Conservation (phyloP, 1,139 yeast genomes). For the Pichia terricola region DNA sequence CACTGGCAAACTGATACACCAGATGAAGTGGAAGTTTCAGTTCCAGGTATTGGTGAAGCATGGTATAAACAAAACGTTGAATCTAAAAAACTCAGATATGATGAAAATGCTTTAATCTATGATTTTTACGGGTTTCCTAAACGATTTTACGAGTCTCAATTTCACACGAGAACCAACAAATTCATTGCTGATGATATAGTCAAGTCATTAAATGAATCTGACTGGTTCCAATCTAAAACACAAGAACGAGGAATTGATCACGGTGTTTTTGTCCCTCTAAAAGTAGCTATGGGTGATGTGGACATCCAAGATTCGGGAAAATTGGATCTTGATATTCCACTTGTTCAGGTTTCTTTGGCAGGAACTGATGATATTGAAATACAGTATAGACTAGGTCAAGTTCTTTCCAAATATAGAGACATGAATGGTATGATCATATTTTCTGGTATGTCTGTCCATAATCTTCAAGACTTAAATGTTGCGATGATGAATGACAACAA, state of each 20-base stretch:
- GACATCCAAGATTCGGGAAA: slow-evolving; percentile 24
- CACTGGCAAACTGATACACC: slow-evolving; percentile 56
- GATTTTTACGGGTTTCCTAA: slow-evolving; percentile 69
- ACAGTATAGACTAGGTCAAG: slow-evolving; percentile 49
- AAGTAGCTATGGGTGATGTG: slow-evolving; percentile 53
- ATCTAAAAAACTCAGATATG: slow-evolving; percentile 15
- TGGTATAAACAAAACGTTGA: slow-evolving; percentile 11
- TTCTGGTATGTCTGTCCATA: slow-evolving; percentile 78
- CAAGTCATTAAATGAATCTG: slow-evolving; percentile 31
- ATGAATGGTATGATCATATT: slow-evolving; percentile 45
- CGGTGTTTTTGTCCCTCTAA: slow-evolving; percentile 75
- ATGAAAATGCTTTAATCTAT: slow-evolving; percentile 42
- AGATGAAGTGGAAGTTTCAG: slow-evolving; percentile 39
- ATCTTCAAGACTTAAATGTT: slow-evolving; percentile 43
- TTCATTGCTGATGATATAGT: slow-evolving; percentile 37
- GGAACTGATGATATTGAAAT: slow-evolving; percentile 35
- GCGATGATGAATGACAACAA: slow-evolving; percentile 18
- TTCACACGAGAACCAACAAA: slow-evolving; percentile 39
- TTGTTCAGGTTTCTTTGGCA: slow-evolving; percentile 59
- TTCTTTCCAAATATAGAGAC: slow-evolving; percentile 41
- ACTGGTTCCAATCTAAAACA: slow-evolving; percentile 34
- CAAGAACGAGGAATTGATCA: slow-evolving; percentile 63
- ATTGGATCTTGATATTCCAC: slow-evolving; percentile 40
- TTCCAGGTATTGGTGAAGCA: slow-evolving; percentile 30
- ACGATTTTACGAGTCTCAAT: slow-evolving; percentile 52